phyloP scores from a whole-genome alignment of 192 early-diverging fungal species.

The Thamnidium elegans region DNA sequence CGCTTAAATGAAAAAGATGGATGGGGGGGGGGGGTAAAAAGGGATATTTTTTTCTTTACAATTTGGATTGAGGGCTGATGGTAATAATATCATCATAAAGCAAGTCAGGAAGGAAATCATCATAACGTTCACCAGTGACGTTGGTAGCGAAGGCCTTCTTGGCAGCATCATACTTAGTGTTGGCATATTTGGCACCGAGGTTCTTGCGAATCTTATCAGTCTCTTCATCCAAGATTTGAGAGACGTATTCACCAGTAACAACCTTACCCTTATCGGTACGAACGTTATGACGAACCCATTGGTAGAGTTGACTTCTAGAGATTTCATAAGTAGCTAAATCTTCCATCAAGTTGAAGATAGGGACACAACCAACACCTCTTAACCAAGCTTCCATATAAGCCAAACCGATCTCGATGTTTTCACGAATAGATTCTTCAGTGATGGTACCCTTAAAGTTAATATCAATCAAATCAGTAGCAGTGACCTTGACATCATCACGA shows the following conservation, averaged over 20 bases:
- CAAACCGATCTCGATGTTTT: constrained; percentile 89
- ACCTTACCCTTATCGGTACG: constrained; percentile 78
- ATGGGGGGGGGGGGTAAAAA: too few species aligned
- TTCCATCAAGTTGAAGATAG: constrained; percentile 98
- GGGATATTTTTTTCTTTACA: constrained; percentile 29
- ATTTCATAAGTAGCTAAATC: constrained; percentile 98
- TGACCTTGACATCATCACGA: constrained; percentile 88
- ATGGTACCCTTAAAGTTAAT: constrained; percentile 70
- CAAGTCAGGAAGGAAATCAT: constrained; percentile 92
- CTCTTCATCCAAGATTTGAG: constrained; percentile 88
- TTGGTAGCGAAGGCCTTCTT: constrained; percentile 70
- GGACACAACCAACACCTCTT: constrained; percentile 91
- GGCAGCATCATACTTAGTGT: constrained; percentile 64
- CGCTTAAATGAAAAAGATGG: background rate
- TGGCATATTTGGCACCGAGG: constrained; percentile 61
- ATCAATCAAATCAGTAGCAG: constrained; percentile 80
- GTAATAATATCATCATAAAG: constrained; percentile 87
- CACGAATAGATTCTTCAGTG: constrained; percentile 88
- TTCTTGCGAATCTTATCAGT: constrained; percentile 65
- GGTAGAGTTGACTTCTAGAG: constrained; percentile 94
- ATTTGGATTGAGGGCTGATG: constrained; percentile 25
- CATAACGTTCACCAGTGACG: constrained; percentile 80
- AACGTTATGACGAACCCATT: constrained; percentile 90
- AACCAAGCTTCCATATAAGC: constrained; percentile 97
- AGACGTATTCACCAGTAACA: constrained; percentile 76